Evolutionary conservation across 1,284 basidiomycete genomes (phyloP).

Genomic region (Boletus holoroseus): DNA sequence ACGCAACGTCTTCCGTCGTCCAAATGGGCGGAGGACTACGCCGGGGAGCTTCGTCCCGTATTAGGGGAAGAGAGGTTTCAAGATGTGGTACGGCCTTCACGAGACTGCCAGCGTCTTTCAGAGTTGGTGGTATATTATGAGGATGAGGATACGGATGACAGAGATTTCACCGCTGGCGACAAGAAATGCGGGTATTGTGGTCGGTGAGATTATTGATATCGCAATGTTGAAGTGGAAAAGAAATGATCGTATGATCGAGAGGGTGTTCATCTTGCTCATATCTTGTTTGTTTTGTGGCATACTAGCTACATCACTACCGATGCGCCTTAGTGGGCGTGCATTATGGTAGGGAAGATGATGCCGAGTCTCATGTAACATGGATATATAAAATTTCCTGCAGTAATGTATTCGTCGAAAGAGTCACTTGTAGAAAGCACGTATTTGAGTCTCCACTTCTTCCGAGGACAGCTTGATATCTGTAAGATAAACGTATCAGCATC

Average conservation of each 20-base stretch:
- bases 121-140: neutral
- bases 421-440: slow-evolving; percentile 54
- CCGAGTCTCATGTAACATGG: neutral
- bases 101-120: neutral
- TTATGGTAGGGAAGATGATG: neutral
- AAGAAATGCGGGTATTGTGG: slow-evolving; percentile 8
- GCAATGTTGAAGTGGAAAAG: neutral
- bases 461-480: slow-evolving; percentile 73
- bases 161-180: slow-evolving; percentile 9
- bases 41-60: neutral
- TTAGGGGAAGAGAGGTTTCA: slow-evolving; percentile 5
- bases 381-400: neutral
- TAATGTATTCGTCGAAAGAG: neutral
- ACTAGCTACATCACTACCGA: neutral
- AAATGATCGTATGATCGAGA: neutral
- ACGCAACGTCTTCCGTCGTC: slow-evolving; percentile 6
- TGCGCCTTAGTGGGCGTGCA: neutral
- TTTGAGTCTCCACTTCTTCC: slow-evolving; percentile 67
- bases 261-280: neutral
- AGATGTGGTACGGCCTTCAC: neutral
- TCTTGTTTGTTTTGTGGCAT: neutral
- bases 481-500: slow-evolving; percentile 10
- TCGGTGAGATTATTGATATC: neutral
- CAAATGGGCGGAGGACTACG: slow-evolving; percentile 2
- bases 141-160: neutral